phyloP scores from a whole-genome alignment of 2,329 filamentous ascomycete genomes.

The Stachybotrys echinatus region DNA sequence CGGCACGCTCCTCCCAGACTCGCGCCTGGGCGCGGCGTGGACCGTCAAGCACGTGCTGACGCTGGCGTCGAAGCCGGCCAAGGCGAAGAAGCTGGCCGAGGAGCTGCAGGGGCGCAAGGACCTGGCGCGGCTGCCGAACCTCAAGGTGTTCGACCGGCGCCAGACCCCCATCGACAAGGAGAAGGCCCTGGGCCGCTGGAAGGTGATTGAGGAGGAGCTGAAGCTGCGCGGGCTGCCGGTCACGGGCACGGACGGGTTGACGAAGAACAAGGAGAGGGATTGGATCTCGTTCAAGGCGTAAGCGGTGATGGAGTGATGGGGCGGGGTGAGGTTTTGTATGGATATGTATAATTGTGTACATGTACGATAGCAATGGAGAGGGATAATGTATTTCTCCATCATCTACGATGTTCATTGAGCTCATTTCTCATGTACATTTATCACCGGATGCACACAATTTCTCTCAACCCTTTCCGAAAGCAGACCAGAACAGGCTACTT shows the following conservation, averaged over 20 bases:
- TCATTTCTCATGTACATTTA: not conserved
- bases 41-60: conserved; percentile 51
- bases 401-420: no score
- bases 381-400: not conserved
- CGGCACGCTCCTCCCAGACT: conserved; percentile 70
- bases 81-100: conserved; percentile 58
- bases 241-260: conserved; percentile 35
- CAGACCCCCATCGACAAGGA: conserved; percentile 69
- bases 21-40: conserved; percentile 51
- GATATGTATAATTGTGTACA: conserved; percentile 19
- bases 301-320: conserved; percentile 4
- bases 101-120: conserved; percentile 42
- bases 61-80: conserved; percentile 47
- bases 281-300: conserved; percentile 35
- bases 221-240: conserved; percentile 55
- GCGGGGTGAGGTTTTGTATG: not conserved
- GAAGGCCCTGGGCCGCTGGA: conserved; percentile 67
- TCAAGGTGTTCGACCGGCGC: conserved; percentile 59
- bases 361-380: conserved; percentile 17
- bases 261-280: conserved; percentile 36
- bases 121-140: conserved; percentile 57
- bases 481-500: no score
- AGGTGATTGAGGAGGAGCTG: conserved; percentile 71
- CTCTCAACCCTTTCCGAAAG: no score
- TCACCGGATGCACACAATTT: no score